phyloP scores from a whole-genome alignment of 805 yeast genomes.

The Ascoidea rubescens region DNA sequence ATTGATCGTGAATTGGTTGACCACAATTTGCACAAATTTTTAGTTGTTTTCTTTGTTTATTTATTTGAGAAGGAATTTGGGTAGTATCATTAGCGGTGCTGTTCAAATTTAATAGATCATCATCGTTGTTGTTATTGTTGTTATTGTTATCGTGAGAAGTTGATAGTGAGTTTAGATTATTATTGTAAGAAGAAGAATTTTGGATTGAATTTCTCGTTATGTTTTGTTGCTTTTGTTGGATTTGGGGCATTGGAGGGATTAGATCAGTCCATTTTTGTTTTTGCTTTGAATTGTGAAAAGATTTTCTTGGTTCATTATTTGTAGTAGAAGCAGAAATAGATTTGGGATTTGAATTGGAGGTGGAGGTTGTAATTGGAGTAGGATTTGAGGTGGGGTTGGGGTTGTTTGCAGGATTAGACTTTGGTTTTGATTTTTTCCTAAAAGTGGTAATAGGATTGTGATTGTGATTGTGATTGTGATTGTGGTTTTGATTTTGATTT shows the following conservation, averaged over 20 bases:
- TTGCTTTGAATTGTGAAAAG: not conserved
- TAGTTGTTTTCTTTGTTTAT: not conserved
- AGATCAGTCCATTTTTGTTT: not conserved
- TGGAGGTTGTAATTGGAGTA: too few species aligned
- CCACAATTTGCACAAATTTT: conserved; percentile 40
- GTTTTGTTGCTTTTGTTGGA: not conserved
- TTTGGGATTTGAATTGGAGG: too few species aligned
- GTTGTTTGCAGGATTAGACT: too few species aligned
- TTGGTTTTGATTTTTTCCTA: too few species aligned
- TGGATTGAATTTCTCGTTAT: not conserved
- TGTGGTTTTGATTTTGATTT: too few species aligned
- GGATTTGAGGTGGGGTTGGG: too few species aligned
- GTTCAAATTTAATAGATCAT: too few species aligned
- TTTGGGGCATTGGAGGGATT: not conserved
- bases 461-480: too few species aligned
- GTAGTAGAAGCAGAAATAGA: too few species aligned
- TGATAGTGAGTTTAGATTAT: too few species aligned
- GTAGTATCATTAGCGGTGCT: not conserved
- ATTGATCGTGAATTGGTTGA: conserved; percentile 48
- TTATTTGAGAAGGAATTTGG: not conserved
- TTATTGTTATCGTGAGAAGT: not conserved
- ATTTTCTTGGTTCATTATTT: too few species aligned
- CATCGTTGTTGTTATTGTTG: not conserved
- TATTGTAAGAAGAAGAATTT: not conserved
- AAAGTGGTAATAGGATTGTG: too few species aligned